Conservation (phyloP, 345 rosid species). For the Trapa bicornis region DNA sequence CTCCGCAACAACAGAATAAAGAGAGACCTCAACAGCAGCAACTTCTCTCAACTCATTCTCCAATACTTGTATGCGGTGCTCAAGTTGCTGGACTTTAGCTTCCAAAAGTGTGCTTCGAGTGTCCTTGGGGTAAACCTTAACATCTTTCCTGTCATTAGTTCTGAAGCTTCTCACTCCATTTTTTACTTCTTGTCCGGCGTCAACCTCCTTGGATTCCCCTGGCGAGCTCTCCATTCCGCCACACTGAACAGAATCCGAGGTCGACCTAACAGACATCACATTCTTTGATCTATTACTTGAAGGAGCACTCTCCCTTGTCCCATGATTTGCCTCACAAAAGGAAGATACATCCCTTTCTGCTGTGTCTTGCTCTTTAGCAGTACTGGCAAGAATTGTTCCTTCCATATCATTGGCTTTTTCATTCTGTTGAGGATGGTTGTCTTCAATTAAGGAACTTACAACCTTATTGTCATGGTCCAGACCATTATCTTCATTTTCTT, state of each 20-base stretch:
- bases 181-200: constrained; percentile 14
- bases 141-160: constrained; percentile 32
- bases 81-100: constrained; percentile 55
- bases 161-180: constrained; percentile 21
- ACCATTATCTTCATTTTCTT: constrained; percentile 1
- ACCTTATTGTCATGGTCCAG: constrained; percentile 3
- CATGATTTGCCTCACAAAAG: constrained; percentile 19
- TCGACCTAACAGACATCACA: constrained; percentile 69
- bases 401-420: constrained; percentile 9
- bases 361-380: constrained; percentile 10
- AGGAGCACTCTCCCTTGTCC: constrained; percentile 23
- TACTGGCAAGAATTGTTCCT: constrained; percentile 13
- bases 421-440: constrained; percentile 6
- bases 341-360: constrained; percentile 13
- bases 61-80: constrained; percentile 53
- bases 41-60: constrained; percentile 89
- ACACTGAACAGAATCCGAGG: no score
- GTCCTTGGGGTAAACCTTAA: constrained; percentile 39
- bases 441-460: constrained; percentile 10
- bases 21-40: constrained; percentile 82
- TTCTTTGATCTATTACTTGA: constrained; percentile 41
- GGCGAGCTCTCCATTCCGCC: constrained; percentile 26
- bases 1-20: constrained; percentile 78
- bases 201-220: constrained; percentile 25
- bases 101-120: constrained; percentile 30